Evolutionary conservation across 495 filamentous ascomycete genomes (phyloP).

Genomic region (Penicillium coprophilum): DNA sequence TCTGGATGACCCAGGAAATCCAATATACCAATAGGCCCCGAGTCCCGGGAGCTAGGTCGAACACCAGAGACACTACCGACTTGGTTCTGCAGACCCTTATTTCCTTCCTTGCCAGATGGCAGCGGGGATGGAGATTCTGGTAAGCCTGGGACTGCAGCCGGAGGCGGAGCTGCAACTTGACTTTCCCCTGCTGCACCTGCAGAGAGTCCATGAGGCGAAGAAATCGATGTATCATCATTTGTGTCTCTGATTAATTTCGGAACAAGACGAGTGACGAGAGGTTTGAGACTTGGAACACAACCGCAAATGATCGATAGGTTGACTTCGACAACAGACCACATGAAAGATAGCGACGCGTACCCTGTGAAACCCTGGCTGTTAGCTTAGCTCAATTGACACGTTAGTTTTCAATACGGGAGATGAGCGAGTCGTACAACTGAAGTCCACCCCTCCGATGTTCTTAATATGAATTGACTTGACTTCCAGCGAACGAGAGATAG

Average conservation of each 20-base stretch:
- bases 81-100: slow-evolving; percentile 18
- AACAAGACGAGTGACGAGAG: slow-evolving; percentile 71
- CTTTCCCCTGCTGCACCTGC: slow-evolving; percentile 15
- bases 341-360: slow-evolving; percentile 81
- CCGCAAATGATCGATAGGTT: slow-evolving; percentile 85
- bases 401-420: neutral
- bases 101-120: slow-evolving; percentile 16
- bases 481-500: slow-evolving; percentile 36
- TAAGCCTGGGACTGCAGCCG: slow-evolving; percentile 7
- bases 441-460: slow-evolving; percentile 43
- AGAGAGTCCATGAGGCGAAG: slow-evolving; percentile 15
- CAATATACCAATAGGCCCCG: slow-evolving; percentile 28
- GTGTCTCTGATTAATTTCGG: slow-evolving; percentile 66
- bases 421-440: slow-evolving; percentile 48
- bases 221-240: slow-evolving; percentile 37
- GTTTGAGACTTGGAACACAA: slow-evolving; percentile 86
- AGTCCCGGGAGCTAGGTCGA: slow-evolving; percentile 12
- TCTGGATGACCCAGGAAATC: slow-evolving; percentile 39
- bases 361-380: slow-evolving; percentile 29
- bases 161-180: slow-evolving; percentile 16
- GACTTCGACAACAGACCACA: slow-evolving; percentile 93
- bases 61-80: slow-evolving; percentile 14
- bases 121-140: slow-evolving; percentile 5
- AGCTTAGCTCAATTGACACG: slow-evolving; percentile 1
- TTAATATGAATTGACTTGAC: slow-evolving; percentile 37